Evolutionary conservation across 139 green algal genomes (phyloP).

Genomic region (Chlorella sp.): DNA sequence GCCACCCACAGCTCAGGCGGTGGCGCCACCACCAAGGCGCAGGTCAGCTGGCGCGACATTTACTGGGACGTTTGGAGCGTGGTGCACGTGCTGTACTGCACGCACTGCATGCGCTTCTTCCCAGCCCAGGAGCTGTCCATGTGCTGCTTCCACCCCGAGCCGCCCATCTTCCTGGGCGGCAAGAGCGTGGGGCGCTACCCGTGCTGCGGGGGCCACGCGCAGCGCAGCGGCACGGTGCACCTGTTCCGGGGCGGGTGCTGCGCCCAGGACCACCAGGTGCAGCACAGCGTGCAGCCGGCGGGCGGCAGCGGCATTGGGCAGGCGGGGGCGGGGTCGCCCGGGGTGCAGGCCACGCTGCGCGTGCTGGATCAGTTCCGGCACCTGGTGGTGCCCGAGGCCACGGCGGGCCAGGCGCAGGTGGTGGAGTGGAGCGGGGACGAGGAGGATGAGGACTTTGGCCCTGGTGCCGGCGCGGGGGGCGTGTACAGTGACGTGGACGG

Average conservation of each 20-base stretch:
- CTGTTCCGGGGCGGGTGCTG: conserved; percentile 16
- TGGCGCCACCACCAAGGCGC: background rate
- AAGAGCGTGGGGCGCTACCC: conserved; percentile 7
- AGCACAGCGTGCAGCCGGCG: background rate
- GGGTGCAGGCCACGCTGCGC: background rate
- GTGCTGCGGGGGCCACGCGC: conserved; percentile 24
- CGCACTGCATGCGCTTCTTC: conserved; percentile 16
- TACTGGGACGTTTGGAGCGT: conserved; percentile 33
- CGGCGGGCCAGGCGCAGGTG: background rate
- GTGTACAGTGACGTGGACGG: too few relatives aligned
- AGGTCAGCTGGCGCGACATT: conserved; percentile 25
- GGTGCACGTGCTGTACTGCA: conserved; percentile 31
- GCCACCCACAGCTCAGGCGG: background rate
- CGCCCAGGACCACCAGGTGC: conserved; percentile 18
- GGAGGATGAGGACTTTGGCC: background rate
- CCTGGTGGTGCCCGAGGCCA: conserved; percentile 1
- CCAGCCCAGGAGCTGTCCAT: conserved; percentile 10
- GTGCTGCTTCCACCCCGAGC: conserved; percentile 27
- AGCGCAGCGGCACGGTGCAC: background rate
- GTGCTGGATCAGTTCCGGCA: background rate
- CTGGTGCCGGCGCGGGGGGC: too few relatives aligned
- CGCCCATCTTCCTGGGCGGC: conserved; percentile 14
- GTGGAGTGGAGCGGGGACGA: background rate
- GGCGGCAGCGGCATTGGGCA: background rate
- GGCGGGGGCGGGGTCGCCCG: background rate